A percentile compares a stretch with the other conserved stretches of the same genome.
Evolutionary conservation across 441 rosid species (phyloP).

Genomic region (Erodium texanum): DNA sequence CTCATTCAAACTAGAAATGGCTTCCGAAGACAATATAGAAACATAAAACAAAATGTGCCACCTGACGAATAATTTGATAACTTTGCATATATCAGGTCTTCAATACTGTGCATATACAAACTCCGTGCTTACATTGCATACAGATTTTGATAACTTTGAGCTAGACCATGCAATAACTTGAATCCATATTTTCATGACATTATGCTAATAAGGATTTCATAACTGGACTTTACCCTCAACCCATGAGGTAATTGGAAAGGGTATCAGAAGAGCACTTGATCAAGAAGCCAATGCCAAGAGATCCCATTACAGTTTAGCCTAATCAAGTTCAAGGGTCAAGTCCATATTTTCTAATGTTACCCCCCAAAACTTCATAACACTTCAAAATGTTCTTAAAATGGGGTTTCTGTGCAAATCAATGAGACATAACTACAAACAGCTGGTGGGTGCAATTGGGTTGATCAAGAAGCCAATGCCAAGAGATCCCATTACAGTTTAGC

Average conservation of each 20-base stretch:
- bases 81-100: background rate
- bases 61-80: background rate
- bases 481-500: background rate
- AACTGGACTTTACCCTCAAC: background rate
- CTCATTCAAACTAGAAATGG: background rate
- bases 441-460: conserved; percentile 2
- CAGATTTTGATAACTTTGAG: background rate
- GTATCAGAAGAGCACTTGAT: background rate
- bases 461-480: background rate
- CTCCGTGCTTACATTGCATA: background rate
- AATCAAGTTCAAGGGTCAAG: background rate
- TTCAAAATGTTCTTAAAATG: background rate
- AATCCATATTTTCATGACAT: background rate
- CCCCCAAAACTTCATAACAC: background rate
- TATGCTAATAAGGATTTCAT: background rate
- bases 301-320: background rate
- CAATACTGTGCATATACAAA: background rate
- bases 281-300: background rate
- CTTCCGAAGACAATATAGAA: background rate
- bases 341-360: background rate
- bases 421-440: conserved; percentile 23
- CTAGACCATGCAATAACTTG: background rate
- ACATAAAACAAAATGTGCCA: background rate
- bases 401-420: background rate
- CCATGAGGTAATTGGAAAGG: background rate